Conservation (phyloP, 306 rosid genomes). For the Lupinus albus region DNA sequence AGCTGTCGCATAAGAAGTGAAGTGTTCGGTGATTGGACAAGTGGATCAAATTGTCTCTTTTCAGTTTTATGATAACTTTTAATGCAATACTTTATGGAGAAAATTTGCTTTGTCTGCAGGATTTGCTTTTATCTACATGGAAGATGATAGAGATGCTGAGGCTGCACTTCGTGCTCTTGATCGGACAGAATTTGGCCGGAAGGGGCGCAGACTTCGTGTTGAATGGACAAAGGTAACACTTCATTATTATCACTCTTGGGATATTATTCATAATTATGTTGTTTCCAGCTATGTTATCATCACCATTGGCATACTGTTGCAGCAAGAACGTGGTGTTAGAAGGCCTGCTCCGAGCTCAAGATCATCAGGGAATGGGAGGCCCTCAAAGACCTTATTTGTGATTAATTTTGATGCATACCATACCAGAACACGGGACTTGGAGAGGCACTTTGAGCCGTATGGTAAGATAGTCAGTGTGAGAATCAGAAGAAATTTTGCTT, state of each 20-base stretch:
- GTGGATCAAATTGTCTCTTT: slow-evolving; percentile 31
- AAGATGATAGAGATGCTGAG: slow-evolving; percentile 95
- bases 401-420: slow-evolving; percentile 90
- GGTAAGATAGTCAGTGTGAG: slow-evolving; percentile 91
- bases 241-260: neutral
- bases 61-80: slow-evolving; percentile 15
- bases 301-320: slow-evolving; percentile 33
- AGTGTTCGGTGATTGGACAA: slow-evolving; percentile 47
- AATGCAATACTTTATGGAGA: slow-evolving; percentile 2
- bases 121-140: slow-evolving; percentile 97
- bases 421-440: slow-evolving; percentile 93
- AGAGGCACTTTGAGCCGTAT: slow-evolving; percentile 95
- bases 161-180: slow-evolving; percentile 90
- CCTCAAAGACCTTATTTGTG: slow-evolving; percentile 91
- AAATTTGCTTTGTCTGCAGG: slow-evolving; percentile 57
- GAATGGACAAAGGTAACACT: slow-evolving; percentile 91
- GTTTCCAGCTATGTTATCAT: slow-evolving; percentile 24
- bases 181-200: slow-evolving; percentile 82
- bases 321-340: slow-evolving; percentile 92
- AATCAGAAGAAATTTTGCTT: slow-evolving; percentile 92
- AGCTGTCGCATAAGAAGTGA: slow-evolving; percentile 40
- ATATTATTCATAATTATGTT: neutral
- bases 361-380: slow-evolving; percentile 71
- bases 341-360: slow-evolving; percentile 77
- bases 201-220: slow-evolving; percentile 96